Evolutionary conservation across 495 filamentous ascomycete species (phyloP).

Genomic region (Penicillium bialowiezense): DNA sequence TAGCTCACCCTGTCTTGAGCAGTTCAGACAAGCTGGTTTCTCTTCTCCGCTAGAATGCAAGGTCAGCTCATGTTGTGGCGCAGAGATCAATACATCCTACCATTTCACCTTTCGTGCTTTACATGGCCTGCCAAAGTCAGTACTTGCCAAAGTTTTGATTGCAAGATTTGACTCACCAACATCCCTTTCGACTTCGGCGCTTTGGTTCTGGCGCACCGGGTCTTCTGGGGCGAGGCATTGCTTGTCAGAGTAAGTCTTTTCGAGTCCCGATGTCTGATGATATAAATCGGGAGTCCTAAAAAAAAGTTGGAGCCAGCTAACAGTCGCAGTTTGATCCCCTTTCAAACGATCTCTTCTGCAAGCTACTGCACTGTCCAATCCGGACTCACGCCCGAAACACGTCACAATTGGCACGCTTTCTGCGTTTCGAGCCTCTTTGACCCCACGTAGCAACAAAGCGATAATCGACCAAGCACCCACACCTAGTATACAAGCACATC

Average conservation of each 20-base stretch:
- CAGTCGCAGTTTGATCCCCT: not conserved
- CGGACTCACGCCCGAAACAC: slow-evolving; percentile 16
- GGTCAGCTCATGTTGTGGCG: not conserved
- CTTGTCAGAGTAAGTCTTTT: slow-evolving; percentile 11
- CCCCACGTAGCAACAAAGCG: slow-evolving; percentile 42
- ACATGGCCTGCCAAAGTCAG: slow-evolving; percentile 59
- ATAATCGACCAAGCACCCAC: slow-evolving; percentile 43
- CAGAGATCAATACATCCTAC: slow-evolving; percentile 25
- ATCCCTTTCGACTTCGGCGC: slow-evolving; percentile 76
- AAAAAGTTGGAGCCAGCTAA: slow-evolving; percentile 6
- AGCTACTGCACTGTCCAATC: not conserved
- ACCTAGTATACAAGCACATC: slow-evolving; percentile 42
- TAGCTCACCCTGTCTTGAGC: slow-evolving; percentile 67
- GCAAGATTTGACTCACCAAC: slow-evolving; percentile 61
- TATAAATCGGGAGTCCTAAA: not conserved
- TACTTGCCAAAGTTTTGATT: not conserved
- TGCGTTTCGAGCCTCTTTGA: slow-evolving; percentile 30
- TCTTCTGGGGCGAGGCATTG: slow-evolving; percentile 67
- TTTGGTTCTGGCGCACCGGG: slow-evolving; percentile 66
- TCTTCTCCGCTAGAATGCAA: slow-evolving; percentile 58
- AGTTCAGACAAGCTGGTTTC: slow-evolving; percentile 75
- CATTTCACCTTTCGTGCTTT: slow-evolving; percentile 88
- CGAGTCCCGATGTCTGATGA: not conserved
- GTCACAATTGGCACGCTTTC: slow-evolving; percentile 21
- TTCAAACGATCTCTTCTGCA: not conserved